Conservation (phyloP, 2,329 filamentous ascomycete genomes). For the Lecanoromycetidae sp. region DNA sequence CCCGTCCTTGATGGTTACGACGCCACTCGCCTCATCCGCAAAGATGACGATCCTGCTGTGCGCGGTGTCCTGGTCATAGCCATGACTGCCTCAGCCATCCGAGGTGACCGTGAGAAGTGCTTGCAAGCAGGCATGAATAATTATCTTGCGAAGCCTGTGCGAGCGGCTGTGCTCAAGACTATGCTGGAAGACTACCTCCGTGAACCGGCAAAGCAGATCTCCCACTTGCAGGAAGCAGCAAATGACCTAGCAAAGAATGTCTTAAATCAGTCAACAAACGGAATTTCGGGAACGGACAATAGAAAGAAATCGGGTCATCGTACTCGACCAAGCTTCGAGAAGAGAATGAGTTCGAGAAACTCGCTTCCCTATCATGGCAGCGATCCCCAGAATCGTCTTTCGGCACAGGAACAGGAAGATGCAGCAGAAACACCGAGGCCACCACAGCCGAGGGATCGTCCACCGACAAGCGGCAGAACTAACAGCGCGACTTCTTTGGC, state of each 20-base stretch:
- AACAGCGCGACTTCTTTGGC: neutral
- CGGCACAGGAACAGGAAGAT: neutral
- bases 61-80: constrained; percentile 83
- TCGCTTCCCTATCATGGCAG: constrained; percentile 1
- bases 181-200: constrained; percentile 61
- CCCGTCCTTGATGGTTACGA: constrained; percentile 86
- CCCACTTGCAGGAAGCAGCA: constrained; percentile 33
- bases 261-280: neutral
- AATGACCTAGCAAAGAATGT: neutral
- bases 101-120: constrained; percentile 89
- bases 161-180: constrained; percentile 70
- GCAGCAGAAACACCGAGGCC: neutral
- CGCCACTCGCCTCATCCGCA: constrained; percentile 70
- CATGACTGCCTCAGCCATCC: constrained; percentile 92
- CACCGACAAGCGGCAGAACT: neutral
- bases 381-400: neutral
- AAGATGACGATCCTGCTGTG: constrained; percentile 63
- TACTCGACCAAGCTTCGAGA: constrained; percentile 8
- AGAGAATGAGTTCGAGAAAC: constrained; percentile 13
- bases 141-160: constrained; percentile 90
- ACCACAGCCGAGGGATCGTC: neutral
- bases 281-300: neutral
- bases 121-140: constrained; percentile 97
- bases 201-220: constrained; percentile 34
- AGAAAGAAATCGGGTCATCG: neutral